A percentile compares a stretch with the other conserved stretches of the same genome.
Evolutionary conservation across 257 asterid genomes (phyloP).

Genomic region (Capsicum chinense): DNA sequence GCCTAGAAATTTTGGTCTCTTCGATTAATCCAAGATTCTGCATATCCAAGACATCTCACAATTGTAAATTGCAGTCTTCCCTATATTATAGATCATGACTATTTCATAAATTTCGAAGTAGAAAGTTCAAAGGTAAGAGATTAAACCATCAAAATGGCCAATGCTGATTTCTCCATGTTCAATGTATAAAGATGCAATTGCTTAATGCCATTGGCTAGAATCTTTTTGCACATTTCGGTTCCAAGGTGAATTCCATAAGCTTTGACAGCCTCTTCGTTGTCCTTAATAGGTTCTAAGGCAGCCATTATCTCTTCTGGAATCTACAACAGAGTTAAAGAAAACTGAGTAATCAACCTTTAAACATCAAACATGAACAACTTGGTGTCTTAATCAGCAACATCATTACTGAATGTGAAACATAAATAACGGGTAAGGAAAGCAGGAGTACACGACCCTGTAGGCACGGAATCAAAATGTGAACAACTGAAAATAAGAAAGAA

Average conservation of each 20-base stretch:
- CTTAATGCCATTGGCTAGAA: slow-evolving; percentile 87
- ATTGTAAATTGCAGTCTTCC: slow-evolving; percentile 3
- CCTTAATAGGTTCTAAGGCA: slow-evolving; percentile 97
- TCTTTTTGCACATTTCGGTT: slow-evolving; percentile 99
- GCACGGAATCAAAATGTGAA: background rate
- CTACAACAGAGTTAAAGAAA: slow-evolving; percentile 44
- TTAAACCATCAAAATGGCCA: slow-evolving; percentile 88
- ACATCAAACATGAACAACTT: slow-evolving; percentile 8
- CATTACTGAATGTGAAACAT: background rate
- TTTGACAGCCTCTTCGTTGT: slow-evolving; percentile 97
- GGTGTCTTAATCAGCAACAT: background rate
- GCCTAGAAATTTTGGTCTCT: slow-evolving; percentile 83
- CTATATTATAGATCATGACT: slow-evolving; percentile 17
- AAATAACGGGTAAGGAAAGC: background rate
- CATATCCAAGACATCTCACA: slow-evolving; percentile 38
- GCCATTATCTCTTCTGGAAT: slow-evolving; percentile 87
- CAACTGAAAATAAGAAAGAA: background rate
- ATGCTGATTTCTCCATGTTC: slow-evolving; percentile 98
- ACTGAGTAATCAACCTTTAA: slow-evolving; percentile 21
- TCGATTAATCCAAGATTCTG: slow-evolving; percentile 96
- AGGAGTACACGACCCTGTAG: background rate
- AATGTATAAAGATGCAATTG: slow-evolving; percentile 86
- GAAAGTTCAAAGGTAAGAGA: slow-evolving; percentile 29
- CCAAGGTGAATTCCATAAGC: slow-evolving; percentile 96
- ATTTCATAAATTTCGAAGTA: slow-evolving; percentile 29